Evolutionary conservation across 768 basidiomycete species (phyloP), one percentile per base, ranked within the genome.

Genomic region (Russula foetens): DNA sequence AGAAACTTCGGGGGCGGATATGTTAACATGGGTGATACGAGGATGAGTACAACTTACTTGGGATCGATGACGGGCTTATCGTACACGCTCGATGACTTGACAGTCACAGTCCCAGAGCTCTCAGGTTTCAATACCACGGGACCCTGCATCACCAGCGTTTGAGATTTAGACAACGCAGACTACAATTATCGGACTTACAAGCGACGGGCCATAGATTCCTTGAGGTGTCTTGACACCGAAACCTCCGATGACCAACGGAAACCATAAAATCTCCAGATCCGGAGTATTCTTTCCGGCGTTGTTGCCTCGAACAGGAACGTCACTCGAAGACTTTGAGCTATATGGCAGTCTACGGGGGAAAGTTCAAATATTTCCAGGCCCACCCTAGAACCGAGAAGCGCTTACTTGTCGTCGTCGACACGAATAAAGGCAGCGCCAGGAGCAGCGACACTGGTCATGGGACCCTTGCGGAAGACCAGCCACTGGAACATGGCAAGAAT

Each of bases 341-440:
- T 50, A 56, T 23, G 54, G 46, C 26, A 60, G 61, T 56, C 63
- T 54, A 44, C 44, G 44, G 7, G n/a, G 26, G 29, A n/a, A n/a
- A n/a, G n/a, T n/a, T n/a, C n/a, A n/a, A n/a, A n/a, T n/a, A n/a
- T n/a, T n/a, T n/a, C n/a, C n/a, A n/a, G 4, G 39, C 6, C 7
- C 43, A 38, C 17, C n/a, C 31, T 9, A 33, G 31, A 9, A 33
- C 31, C 31, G 9, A 33, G 9, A 29, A 44, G 12, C 28, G 45
- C 60, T 29, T 24, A 62, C 63, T 26, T 63, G 7, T 55, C 55
- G 41, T 64, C 56, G 52, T 64, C 60, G 39, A 56, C 50, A 46
- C 60, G 60, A 24, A 64, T 29, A 38, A 64, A 64, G 31, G 63
- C 63, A 3, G 60, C 63, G 33, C 55, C 63, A 38, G 63, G 56